Evolutionary conservation across 495 filamentous ascomycete genomes (phyloP).

Genomic region (Usnea hakonensis): DNA sequence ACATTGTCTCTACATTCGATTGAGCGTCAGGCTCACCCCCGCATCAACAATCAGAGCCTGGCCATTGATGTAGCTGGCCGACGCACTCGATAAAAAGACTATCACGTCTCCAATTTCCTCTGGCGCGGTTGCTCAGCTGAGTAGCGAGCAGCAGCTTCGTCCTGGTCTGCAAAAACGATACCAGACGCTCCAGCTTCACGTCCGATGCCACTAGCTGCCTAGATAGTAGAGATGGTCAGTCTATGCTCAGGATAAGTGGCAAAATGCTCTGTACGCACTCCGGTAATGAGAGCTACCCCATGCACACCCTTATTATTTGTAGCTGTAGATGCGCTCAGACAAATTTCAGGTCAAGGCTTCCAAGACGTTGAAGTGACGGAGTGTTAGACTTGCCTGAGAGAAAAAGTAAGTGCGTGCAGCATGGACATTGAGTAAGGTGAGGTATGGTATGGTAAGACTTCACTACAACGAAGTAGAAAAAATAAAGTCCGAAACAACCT

Average conservation of each 20-base stretch:
- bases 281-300: not conserved
- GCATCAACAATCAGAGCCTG: slow-evolving; percentile 12
- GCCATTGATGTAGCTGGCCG: slow-evolving; percentile 11
- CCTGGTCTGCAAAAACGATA: slow-evolving; percentile 35
- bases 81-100: slow-evolving; percentile 7
- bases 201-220: slow-evolving; percentile 32
- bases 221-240: no score
- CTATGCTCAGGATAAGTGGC: not conserved
- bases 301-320: not conserved
- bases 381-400: no score
- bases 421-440: no score
- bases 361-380: no score
- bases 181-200: slow-evolving; percentile 28
- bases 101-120: slow-evolving; percentile 12
- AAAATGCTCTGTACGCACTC: not conserved
- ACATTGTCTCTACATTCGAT: no score
- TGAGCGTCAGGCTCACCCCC: not conserved
- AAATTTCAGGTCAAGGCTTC: no score
- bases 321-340: no score
- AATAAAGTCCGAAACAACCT: no score
- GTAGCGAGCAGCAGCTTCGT: slow-evolving; percentile 23
- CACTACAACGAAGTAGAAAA: no score
- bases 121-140: slow-evolving; percentile 20
- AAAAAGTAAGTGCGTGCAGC: no score
- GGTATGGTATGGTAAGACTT: no score